A percentile compares a stretch with the other conserved stretches of the same genome.
Evolutionary conservation across 2,329 filamentous ascomycete species (phyloP).

Genomic region (Cladophialophora psammophila): DNA sequence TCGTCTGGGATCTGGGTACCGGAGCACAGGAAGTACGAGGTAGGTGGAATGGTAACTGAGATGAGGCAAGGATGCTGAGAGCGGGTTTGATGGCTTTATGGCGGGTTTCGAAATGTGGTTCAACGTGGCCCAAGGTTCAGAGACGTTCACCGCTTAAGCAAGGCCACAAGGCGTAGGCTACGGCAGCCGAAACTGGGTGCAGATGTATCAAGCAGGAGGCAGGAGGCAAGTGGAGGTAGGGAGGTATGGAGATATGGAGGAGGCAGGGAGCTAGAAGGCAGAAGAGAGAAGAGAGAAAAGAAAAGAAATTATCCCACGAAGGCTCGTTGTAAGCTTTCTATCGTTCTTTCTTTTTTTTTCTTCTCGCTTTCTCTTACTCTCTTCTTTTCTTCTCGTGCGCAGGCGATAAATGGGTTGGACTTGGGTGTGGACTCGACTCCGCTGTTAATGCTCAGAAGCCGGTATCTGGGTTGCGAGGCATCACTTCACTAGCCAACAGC

Average conservation of each 20-base stretch:
- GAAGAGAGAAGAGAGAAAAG: neutral
- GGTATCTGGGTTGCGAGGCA: constrained; percentile 5
- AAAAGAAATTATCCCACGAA: neutral
- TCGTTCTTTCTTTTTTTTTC: neutral
- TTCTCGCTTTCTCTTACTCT: neutral
- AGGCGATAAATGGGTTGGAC: neutral
- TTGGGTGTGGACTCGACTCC: neutral
- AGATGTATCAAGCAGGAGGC: constrained; percentile 19
- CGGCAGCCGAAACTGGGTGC: constrained; percentile 13
- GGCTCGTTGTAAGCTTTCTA: neutral
- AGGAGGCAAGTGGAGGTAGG: constrained; percentile 18
- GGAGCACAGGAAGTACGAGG: neutral
- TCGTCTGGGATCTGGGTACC: neutral
- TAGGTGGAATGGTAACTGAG: constrained; percentile 13
- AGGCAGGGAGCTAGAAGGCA: neutral
- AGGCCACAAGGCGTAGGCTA: constrained; percentile 27
- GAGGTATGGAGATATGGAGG: neutral
- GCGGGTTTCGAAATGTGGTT: constrained; percentile 21
- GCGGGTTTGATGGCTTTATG: constrained; percentile 25
- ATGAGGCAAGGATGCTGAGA: constrained; percentile 20
- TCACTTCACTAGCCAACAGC: constrained; percentile 3
- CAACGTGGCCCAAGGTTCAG: neutral
- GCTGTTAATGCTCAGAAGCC: neutral
- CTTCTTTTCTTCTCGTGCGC: constrained; percentile 3
- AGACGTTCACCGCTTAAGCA: constrained; percentile 30